Evolutionary conservation across 2,329 filamentous ascomycete species (phyloP).

Genomic region (Pseudogymnoascus sp.): DNA sequence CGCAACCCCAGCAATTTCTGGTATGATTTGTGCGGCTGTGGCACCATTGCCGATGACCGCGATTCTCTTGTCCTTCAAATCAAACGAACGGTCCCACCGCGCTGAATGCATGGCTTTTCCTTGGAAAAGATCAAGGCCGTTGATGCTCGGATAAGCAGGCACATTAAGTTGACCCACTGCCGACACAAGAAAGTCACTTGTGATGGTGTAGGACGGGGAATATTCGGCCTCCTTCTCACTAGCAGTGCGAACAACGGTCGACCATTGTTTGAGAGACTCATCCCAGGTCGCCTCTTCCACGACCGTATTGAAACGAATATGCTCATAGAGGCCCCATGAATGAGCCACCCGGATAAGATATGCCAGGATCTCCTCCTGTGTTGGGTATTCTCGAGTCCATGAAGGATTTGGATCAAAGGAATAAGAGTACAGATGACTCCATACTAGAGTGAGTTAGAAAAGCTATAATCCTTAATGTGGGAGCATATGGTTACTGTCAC

Average conservation of each 20-base stretch:
- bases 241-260: neutral
- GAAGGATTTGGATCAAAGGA: constrained; percentile 55
- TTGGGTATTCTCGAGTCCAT: constrained; percentile 53
- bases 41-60: constrained; percentile 52
- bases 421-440: constrained; percentile 50
- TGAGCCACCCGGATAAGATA: constrained; percentile 49
- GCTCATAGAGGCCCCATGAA: constrained; percentile 27
- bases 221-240: constrained; percentile 14
- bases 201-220: constrained; percentile 41
- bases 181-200: constrained; percentile 51
- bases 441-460: constrained; percentile 28
- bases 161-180: constrained; percentile 28
- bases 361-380: constrained; percentile 52
- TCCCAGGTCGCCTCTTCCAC: constrained; percentile 14
- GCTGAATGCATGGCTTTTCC: constrained; percentile 39
- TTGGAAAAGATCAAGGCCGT: constrained; percentile 23
- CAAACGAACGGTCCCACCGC: constrained; percentile 49
- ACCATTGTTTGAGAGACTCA: constrained; percentile 5
- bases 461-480: neutral
- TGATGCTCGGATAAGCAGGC: constrained; percentile 22
- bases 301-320: constrained; percentile 13
- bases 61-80: constrained; percentile 45
- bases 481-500: constrained; percentile 35
- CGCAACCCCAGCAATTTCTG: constrained; percentile 46
- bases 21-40: constrained; percentile 52